A percentile compares a stretch with the other conserved stretches of the same genome.
Conservation (phyloP, 78 protist genomes). For the Fonticula alba region DNA sequence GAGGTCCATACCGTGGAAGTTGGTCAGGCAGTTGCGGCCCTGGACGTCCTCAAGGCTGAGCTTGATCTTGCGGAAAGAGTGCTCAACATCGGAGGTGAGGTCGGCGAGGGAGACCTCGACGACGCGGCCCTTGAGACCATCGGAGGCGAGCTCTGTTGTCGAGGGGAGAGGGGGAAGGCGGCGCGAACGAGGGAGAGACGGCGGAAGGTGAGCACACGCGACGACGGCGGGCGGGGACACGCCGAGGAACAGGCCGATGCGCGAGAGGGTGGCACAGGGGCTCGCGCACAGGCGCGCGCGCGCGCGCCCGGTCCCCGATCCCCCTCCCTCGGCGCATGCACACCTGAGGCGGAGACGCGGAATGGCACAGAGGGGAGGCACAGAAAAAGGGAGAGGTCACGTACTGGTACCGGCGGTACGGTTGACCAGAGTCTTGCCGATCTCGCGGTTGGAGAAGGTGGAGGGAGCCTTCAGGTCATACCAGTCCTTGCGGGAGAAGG, state of each 20-base stretch:
- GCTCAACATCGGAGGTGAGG: slow-evolving; percentile 69
- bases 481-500: slow-evolving; percentile 95
- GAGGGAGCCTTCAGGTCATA: slow-evolving; percentile 87
- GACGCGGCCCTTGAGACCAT: slow-evolving; percentile 87
- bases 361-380: too few species aligned
- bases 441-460: slow-evolving; percentile 51
- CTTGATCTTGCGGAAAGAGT: slow-evolving; percentile 76
- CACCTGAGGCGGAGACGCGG: too few species aligned
- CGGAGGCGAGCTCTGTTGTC: slow-evolving; percentile 58
- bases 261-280: too few species aligned
- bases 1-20: slow-evolving; percentile 93
- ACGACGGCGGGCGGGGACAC: too few species aligned
- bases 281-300: too few species aligned
- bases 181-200: too few species aligned
- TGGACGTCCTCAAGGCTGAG: slow-evolving; percentile 83
- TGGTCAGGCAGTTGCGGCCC: slow-evolving; percentile 70
- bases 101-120: slow-evolving; percentile 88
- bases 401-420: slow-evolving; percentile 68
- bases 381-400: neutral
- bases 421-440: slow-evolving; percentile 87
- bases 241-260: too few species aligned
- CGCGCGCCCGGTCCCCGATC: too few species aligned
- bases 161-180: neutral
- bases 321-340: too few species aligned
- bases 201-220: too few species aligned